Conservation (phyloP, 345 rosid species). For the Punica granatum region DNA sequence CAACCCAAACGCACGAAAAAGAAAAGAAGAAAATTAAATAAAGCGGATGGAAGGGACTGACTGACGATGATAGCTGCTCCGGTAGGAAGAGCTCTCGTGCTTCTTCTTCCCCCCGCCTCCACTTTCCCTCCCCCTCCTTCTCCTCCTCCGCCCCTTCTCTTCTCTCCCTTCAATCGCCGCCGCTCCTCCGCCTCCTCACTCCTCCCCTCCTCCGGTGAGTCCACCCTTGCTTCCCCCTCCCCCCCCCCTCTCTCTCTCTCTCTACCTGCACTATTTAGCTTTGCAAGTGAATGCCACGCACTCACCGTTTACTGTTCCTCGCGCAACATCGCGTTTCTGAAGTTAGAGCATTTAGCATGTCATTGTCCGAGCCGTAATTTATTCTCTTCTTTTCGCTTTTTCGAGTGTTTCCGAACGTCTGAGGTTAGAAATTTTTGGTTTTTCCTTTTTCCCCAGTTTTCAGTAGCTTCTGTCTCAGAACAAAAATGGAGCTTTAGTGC, state of each 20-base stretch:
- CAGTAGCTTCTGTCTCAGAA: background rate
- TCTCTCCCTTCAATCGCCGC: constrained; percentile 20
- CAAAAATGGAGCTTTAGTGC: background rate
- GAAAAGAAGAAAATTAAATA: constrained; percentile 5
- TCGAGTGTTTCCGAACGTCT: background rate
- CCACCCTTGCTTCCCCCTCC: constrained; percentile 3
- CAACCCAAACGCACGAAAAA: constrained; percentile 9
- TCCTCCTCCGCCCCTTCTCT: constrained; percentile 28
- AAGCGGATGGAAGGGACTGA: background rate
- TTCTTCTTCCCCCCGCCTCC: constrained; percentile 26
- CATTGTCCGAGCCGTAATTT: background rate
- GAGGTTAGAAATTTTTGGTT: background rate
- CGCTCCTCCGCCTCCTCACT: background rate
- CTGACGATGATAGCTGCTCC: background rate
- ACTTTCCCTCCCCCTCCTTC: constrained; percentile 32
- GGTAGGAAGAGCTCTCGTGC: constrained; percentile 11
- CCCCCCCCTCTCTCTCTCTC: background rate
- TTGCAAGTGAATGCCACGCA: background rate
- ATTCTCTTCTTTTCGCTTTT: background rate
- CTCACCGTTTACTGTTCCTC: background rate
- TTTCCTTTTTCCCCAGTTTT: constrained; percentile 1
- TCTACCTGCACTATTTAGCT: background rate
- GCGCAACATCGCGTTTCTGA: background rate
- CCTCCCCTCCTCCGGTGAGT: constrained; percentile 44
- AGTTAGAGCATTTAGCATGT: background rate